phyloP scores from a whole-genome alignment of 352 stramenopile species.

The Globisporangium megalacanthum region DNA sequence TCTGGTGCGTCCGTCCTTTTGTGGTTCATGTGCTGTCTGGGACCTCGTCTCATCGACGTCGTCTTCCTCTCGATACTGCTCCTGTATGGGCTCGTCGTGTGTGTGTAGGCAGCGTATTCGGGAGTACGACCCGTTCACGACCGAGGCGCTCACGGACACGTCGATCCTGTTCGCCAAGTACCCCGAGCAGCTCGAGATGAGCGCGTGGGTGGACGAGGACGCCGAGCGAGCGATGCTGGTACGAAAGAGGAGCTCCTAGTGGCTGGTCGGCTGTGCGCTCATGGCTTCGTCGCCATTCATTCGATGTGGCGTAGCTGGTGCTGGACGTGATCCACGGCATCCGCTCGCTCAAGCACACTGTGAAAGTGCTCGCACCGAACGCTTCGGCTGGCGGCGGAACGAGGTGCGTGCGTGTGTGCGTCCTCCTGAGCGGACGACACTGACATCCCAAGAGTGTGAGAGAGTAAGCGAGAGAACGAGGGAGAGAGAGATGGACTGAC shows the following conservation, averaged over 20 bases:
- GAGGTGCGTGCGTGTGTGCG: constrained; percentile 15
- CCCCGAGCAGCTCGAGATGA: constrained; percentile 83
- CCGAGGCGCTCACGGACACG: constrained; percentile 22
- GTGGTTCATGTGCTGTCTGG: not conserved
- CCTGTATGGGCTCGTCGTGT: not conserved
- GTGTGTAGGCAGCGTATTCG: constrained; percentile 50
- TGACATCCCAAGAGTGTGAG: not conserved
- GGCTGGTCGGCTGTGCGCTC: no score
- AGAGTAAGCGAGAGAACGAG: not conserved
- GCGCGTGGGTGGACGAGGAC: constrained; percentile 69
- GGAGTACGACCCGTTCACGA: constrained; percentile 33
- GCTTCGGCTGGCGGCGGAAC: constrained; percentile 16
- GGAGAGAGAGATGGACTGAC: not conserved
- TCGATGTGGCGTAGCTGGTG: constrained; percentile 35
- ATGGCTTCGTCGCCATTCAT: not conserved
- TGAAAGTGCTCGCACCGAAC: constrained; percentile 63
- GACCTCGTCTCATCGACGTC: not conserved
- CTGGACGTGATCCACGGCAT: constrained; percentile 91
- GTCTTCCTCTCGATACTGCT: not conserved
- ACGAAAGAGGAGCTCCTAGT: no score
- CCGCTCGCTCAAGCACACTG: constrained; percentile 86
- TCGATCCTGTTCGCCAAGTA: constrained; percentile 69
- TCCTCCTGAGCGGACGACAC: not conserved
- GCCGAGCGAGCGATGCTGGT: constrained; percentile 88
- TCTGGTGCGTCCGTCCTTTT: constrained; percentile 83